A percentile compares a stretch with the other conserved stretches of the same genome.
Evolutionary conservation across 495 filamentous ascomycete genomes (phyloP).

Genomic region (Clavariopsis aquatica): DNA sequence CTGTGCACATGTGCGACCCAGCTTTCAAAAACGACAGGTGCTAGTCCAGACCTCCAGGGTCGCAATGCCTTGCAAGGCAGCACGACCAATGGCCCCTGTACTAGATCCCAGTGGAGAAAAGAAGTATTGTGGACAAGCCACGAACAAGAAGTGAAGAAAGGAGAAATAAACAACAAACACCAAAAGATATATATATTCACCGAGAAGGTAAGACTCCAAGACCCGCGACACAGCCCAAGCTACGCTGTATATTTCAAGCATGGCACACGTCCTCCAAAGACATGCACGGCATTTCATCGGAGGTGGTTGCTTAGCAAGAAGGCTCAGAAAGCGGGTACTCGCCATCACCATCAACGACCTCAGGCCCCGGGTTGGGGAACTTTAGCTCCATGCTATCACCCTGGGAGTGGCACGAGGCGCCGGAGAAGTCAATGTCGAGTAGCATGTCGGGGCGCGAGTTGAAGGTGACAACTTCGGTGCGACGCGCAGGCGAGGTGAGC

Average conservation of each 20-base stretch:
- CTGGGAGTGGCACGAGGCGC: conserved; percentile 10
- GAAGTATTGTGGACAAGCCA: neutral
- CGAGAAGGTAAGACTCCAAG: neutral
- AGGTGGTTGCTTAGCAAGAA: neutral
- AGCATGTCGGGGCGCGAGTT: conserved; percentile 23
- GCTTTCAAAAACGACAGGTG: conserved; percentile 3
- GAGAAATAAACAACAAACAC: neutral
- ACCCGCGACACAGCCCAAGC: neutral
- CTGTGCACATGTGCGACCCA: neutral
- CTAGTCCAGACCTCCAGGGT: neutral
- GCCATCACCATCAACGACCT: conserved; percentile 45
- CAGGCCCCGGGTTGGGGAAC: conserved; percentile 45
- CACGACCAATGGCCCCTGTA: neutral
- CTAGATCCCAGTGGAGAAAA: neutral
- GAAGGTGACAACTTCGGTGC: conserved; percentile 17
- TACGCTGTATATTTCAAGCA: neutral
- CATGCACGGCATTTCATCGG: neutral
- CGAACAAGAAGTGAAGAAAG: neutral
- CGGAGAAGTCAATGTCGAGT: conserved; percentile 20
- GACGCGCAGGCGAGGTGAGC: conserved; percentile 10
- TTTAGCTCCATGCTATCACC: conserved; percentile 36
- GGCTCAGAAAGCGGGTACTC: conserved; percentile 31
- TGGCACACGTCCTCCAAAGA: neutral
- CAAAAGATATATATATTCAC: neutral
- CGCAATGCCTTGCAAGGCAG: neutral